phyloP scores from a whole-genome alignment of 768 basidiomycete species.

The Pleurotus ostreatus region DNA sequence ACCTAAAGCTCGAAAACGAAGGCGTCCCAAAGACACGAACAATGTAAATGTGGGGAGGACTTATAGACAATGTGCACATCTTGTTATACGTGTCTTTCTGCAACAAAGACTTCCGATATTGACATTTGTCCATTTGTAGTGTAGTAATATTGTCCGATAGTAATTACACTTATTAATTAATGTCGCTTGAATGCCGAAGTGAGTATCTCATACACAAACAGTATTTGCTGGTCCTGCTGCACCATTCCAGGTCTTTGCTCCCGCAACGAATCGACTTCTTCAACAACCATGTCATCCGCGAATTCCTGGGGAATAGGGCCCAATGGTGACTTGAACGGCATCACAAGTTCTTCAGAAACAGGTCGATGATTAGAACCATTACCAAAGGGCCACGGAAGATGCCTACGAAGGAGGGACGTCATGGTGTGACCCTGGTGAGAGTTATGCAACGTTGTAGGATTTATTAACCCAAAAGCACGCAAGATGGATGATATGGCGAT shows the following conservation, averaged over 20 bases:
- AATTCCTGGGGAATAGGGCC: slow-evolving; percentile 50
- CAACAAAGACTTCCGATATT: background rate
- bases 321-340: slow-evolving; percentile 39
- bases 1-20: background rate
- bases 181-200: slow-evolving; percentile 20
- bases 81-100: background rate
- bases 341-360: slow-evolving; percentile 14
- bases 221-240: slow-evolving; percentile 61
- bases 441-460: slow-evolving; percentile 26
- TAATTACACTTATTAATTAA: background rate
- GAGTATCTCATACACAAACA: slow-evolving; percentile 63
- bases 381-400: background rate
- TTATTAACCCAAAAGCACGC: slow-evolving; percentile 51
- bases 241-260: slow-evolving; percentile 86
- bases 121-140: background rate
- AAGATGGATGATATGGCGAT: slow-evolving; percentile 77
- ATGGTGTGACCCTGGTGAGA: slow-evolving; percentile 11
- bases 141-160: background rate
- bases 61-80: background rate
- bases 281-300: slow-evolving; percentile 52
- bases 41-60: background rate
- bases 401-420: background rate
- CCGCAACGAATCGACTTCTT: slow-evolving; percentile 73
- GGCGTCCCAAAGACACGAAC: background rate
- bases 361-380: background rate